These are phyloP conservation scores for Colletotrichum kahawae DNA, from an alignment of 2,329 filamentous ascomycete species.

Conservation along the genomic window DNA sequence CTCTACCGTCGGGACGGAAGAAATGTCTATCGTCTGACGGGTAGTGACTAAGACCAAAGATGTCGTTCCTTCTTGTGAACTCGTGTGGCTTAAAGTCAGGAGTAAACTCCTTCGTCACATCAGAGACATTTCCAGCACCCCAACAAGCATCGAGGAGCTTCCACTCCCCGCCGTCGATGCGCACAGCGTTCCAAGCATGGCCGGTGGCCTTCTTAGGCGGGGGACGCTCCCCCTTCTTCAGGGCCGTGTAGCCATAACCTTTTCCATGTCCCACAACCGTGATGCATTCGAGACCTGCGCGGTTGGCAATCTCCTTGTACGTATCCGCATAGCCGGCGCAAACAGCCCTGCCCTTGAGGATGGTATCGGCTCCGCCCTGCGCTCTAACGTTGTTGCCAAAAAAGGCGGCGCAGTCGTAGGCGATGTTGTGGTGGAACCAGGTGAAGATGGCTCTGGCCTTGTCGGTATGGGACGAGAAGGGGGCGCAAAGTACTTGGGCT, in stretches of 20 bases:
- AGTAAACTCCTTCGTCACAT: constrained; percentile 61
- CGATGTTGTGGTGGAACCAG: constrained; percentile 94
- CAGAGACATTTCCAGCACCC: constrained; percentile 78
- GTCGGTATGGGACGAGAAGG: constrained; percentile 83
- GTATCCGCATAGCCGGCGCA: constrained; percentile 90
- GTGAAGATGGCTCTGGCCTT: constrained; percentile 93
- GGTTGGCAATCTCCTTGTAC: constrained; percentile 77
- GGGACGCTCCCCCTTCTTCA: constrained; percentile 67
- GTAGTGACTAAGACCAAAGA: constrained; percentile 83
- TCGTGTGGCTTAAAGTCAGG: constrained; percentile 69
- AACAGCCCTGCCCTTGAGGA: constrained; percentile 81
- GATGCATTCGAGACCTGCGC: constrained; percentile 79
- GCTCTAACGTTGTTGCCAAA: constrained; percentile 72
- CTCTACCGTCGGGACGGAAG: constrained; percentile 74
- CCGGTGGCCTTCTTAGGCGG: constrained; percentile 67
- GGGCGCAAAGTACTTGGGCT: constrained; percentile 76
- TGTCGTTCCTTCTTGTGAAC: constrained; percentile 71
- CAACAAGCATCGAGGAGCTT: constrained; percentile 92
- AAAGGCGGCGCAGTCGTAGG: constrained; percentile 82
- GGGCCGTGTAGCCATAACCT: constrained; percentile 73
- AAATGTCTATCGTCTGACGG: constrained; percentile 72
- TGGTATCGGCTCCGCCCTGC: constrained; percentile 73
- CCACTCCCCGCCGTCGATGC: constrained; percentile 86
- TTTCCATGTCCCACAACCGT: constrained; percentile 84
- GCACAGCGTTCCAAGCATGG: constrained; percentile 94